A percentile compares a stretch with the other conserved stretches of the same genome.
Evolutionary conservation across 805 yeast species (phyloP).

Genomic region (Isabelozyma heimii): DNA sequence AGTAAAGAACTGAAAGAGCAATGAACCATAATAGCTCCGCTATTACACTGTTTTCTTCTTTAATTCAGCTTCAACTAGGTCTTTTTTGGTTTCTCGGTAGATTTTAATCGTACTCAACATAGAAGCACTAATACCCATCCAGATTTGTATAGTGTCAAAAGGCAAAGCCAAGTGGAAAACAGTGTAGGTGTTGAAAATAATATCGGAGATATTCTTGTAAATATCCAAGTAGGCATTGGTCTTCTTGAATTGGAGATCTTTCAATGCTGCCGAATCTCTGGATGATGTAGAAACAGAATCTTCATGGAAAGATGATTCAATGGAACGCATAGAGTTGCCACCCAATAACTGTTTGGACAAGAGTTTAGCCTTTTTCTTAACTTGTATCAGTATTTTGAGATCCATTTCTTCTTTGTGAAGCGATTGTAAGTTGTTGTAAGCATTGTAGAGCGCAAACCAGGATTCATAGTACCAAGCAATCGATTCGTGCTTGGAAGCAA

Average conservation of each 20-base stretch:
- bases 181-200: conserved; percentile 40
- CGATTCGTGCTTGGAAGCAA: conserved; percentile 57
- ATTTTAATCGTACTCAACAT: conserved; percentile 35
- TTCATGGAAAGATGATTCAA: conserved; percentile 11
- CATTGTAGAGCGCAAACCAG: conserved; percentile 52
- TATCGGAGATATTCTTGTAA: conserved; percentile 37
- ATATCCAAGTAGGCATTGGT: conserved; percentile 37
- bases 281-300: conserved; percentile 5
- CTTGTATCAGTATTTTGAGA: conserved; percentile 56
- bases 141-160: conserved; percentile 39
- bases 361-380: conserved; percentile 51
- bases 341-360: conserved; percentile 41
- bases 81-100: conserved; percentile 36
- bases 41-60: background rate
- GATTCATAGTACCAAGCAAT: conserved; percentile 71
- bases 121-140: conserved; percentile 45
- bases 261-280: conserved; percentile 18
- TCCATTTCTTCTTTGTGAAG: conserved; percentile 50
- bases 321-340: conserved; percentile 7
- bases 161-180: conserved; percentile 36
- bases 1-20: background rate
- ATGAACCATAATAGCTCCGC: background rate
- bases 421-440: conserved; percentile 41
- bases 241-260: conserved; percentile 35
- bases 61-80: conserved; percentile 11